A percentile compares a stretch with the other conserved stretches of the same genome.
Evolutionary conservation across 2,329 filamentous ascomycete species (phyloP).

Genomic region (Delphinella strobiligena): DNA sequence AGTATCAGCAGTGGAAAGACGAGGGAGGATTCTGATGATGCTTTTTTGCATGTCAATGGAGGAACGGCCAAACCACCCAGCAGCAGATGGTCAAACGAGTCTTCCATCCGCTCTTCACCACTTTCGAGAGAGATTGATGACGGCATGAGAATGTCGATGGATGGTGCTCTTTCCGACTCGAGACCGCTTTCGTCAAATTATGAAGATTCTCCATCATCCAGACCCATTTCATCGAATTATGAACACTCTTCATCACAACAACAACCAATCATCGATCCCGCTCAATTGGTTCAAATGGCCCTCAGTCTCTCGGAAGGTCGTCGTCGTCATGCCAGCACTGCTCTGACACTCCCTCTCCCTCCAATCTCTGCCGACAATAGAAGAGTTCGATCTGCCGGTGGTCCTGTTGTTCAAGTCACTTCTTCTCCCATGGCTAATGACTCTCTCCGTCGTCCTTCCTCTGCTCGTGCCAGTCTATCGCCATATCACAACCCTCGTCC

Average conservation of each 20-base stretch:
- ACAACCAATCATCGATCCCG: conserved; percentile 58
- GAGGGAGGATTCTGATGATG: background rate
- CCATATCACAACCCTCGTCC: background rate
- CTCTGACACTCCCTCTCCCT: conserved; percentile 35
- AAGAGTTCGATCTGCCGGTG: conserved; percentile 7
- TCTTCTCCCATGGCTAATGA: conserved; percentile 10
- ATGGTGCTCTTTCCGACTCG: background rate
- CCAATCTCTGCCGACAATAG: conserved; percentile 3
- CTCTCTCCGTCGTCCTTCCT: conserved; percentile 27
- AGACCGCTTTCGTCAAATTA: no score
- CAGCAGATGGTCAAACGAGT: conserved; percentile 15
- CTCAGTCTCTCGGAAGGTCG: conserved; percentile 76
- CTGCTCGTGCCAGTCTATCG: conserved; percentile 1
- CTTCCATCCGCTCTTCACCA: conserved; percentile 17
- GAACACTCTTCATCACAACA: conserved; percentile 13
- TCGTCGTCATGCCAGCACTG: conserved; percentile 47
- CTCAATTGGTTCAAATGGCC: conserved; percentile 87
- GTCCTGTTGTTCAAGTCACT: conserved; percentile 3
- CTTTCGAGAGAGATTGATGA: conserved; percentile 14
- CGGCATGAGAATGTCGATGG: background rate
- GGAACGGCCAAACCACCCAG: conserved; percentile 11
- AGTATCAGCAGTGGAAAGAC: background rate
- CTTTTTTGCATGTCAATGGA: conserved; percentile 9
- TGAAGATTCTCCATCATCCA: no score
- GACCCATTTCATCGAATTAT: no score